Percentiles rank a stretch among this genome's conserved stretches.
These are phyloP conservation scores for Schoenoplectus tabernaemontani DNA, from an alignment of 202 grass and related monocot species.

Conservation along the genomic window DNA sequence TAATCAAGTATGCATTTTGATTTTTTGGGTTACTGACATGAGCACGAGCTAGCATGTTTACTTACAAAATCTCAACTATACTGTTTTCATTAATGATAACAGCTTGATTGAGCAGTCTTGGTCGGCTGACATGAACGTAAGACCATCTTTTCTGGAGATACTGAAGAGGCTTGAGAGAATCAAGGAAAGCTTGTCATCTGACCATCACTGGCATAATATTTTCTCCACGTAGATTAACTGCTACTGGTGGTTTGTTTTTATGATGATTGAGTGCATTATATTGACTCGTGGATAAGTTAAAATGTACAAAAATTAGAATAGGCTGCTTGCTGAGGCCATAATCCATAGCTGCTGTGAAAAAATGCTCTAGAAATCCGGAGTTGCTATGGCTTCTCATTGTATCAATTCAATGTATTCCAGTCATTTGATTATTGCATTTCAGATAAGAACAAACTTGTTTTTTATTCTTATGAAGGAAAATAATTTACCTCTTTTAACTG, in stretches of 20 bases:
- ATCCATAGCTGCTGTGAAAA: background rate
- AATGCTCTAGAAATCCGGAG: background rate
- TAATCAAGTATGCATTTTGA: background rate
- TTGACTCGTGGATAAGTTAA: background rate
- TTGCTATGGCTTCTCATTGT: background rate
- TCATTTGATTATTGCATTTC: background rate
- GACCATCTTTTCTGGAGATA: slow-evolving; percentile 91
- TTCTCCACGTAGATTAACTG: slow-evolving; percentile 30
- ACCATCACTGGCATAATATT: slow-evolving; percentile 68
- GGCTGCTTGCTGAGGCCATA: background rate
- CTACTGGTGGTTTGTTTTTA: background rate
- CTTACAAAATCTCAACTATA: background rate
- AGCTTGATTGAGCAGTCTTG: slow-evolving; percentile 75
- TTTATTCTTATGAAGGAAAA: background rate
- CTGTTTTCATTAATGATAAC: slow-evolving; percentile 13
- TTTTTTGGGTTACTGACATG: background rate
- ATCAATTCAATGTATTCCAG: background rate
- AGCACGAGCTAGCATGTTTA: background rate
- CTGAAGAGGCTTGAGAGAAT: slow-evolving; percentile 87
- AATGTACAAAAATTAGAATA: slow-evolving; percentile 14
- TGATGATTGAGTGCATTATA: background rate
- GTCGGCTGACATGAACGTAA: slow-evolving; percentile 53
- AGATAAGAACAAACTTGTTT: background rate
- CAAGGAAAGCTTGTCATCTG: slow-evolving; percentile 59
- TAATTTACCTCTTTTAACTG: background rate